These are phyloP conservation scores for Solanum bulbocastanum DNA, from an alignment of 257 asterid species.

Conservation along the genomic window DNA sequence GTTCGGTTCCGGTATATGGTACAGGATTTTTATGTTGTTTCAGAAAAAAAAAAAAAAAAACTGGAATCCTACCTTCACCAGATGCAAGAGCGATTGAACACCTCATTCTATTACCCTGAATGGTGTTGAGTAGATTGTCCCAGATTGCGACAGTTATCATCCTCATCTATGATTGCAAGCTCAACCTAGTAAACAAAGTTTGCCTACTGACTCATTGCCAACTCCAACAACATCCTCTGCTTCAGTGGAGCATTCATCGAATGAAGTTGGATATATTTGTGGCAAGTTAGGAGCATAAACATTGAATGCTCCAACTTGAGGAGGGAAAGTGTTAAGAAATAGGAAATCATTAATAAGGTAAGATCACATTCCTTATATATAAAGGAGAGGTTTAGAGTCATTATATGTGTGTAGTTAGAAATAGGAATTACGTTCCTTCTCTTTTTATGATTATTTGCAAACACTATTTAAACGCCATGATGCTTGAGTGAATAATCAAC, in stretches of 20 bases:
- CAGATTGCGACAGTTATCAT: background rate
- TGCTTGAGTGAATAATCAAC: background rate
- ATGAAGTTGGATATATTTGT: background rate
- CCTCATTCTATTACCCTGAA: background rate
- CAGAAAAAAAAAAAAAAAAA: background rate
- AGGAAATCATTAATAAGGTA: background rate
- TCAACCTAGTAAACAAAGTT: background rate
- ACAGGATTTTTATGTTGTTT: background rate
- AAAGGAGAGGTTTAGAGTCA: background rate
- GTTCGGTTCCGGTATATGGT: background rate
- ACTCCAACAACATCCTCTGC: background rate
- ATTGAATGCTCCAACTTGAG: background rate
- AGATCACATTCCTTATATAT: background rate
- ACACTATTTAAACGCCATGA: background rate
- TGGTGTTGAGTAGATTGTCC: background rate
- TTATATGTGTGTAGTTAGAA: background rate
- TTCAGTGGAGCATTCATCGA: background rate
- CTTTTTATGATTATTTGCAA: background rate
- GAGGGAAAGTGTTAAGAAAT: background rate
- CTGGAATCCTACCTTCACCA: background rate
- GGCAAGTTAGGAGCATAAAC: background rate
- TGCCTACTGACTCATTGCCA: background rate
- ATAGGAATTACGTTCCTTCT: background rate
- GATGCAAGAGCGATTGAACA: background rate
- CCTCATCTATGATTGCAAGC: background rate